Conservation (phyloP, 257 asterid species). For the Verbascum thapsus region DNA sequence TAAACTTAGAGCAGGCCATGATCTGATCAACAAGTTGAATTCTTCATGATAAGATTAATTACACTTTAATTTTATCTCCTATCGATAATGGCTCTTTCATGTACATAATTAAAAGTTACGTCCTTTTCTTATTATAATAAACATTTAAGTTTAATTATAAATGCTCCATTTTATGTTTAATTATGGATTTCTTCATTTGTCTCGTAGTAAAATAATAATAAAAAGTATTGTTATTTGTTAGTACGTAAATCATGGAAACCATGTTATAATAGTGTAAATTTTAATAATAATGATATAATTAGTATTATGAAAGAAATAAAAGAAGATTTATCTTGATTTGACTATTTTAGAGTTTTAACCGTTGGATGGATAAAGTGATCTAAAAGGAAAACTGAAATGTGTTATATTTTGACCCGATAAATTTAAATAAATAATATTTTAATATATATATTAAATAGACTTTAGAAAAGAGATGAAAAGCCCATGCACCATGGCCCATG, state of each 20-base stretch:
- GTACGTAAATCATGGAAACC: too few species aligned
- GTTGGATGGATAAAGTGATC: too few species aligned
- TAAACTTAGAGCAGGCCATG: constrained; percentile 31
- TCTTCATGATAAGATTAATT: constrained; percentile 20
- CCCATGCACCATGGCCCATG: too few species aligned
- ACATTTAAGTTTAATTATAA: constrained; percentile 16
- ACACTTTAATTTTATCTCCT: constrained; percentile 7
- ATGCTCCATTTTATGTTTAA: constrained; percentile 17
- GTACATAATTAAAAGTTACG: constrained; percentile 11
- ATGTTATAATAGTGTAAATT: too few species aligned
- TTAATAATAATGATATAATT: too few species aligned
- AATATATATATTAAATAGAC: too few species aligned
- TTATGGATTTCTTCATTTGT: constrained; percentile 33
- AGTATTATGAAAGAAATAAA: too few species aligned
- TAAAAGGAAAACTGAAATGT: not conserved
- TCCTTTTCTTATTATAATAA: constrained; percentile 29
- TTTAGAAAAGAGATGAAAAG: too few species aligned
- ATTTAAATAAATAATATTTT: too few species aligned
- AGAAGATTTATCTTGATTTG: too few species aligned
- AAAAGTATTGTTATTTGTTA: too few species aligned
- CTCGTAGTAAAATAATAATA: constrained; percentile 20
- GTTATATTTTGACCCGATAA: not conserved
- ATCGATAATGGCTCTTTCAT: constrained; percentile 9
- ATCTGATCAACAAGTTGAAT: constrained; percentile 13
- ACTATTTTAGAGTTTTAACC: too few species aligned